phyloP scores from a whole-genome alignment of 2,329 filamentous ascomycete genomes.

The Aspergillus hortae region DNA sequence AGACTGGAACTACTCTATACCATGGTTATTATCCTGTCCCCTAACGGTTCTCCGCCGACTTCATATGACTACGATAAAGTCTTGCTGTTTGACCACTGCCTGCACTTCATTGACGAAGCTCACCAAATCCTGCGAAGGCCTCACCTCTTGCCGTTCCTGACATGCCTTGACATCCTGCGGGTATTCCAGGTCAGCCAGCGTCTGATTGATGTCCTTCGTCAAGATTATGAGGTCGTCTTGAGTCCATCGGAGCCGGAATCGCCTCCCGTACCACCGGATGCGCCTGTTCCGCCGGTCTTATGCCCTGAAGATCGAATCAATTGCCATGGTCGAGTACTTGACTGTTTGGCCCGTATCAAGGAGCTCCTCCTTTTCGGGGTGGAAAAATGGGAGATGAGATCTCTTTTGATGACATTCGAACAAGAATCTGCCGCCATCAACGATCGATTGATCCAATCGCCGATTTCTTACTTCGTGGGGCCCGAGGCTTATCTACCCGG shows the following conservation, averaged over 20 bases:
- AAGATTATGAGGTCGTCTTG: constrained; percentile 49
- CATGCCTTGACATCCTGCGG: constrained; percentile 82
- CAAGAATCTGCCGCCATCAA: constrained; percentile 25
- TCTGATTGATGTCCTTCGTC: constrained; percentile 54
- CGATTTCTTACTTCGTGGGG: constrained; percentile 17
- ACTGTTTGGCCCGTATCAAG: constrained; percentile 29
- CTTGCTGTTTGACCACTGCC: constrained; percentile 80
- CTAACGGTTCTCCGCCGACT: constrained; percentile 66
- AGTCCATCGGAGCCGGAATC: constrained; percentile 25
- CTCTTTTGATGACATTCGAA: constrained; percentile 31
- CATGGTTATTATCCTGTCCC: constrained; percentile 83
- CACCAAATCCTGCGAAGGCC: constrained; percentile 62
- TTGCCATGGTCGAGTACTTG: constrained; percentile 29
- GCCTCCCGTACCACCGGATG: constrained; percentile 27
- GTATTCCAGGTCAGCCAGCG: constrained; percentile 67
- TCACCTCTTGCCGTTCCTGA: constrained; percentile 65
- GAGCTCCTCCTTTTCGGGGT: constrained; percentile 31
- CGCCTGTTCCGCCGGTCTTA: constrained; percentile 30
- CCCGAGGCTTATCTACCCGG: constrained; percentile 13
- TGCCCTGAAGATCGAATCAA: constrained; percentile 31
- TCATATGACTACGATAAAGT: constrained; percentile 73
- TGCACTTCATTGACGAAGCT: constrained; percentile 75
- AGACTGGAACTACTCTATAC: constrained; percentile 88
- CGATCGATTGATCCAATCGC: constrained; percentile 22
- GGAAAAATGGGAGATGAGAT: constrained; percentile 32